Evolutionary conservation across 495 filamentous ascomycete genomes (phyloP), one percentile per base, ranked within the genome.

Genomic region (Bacidia rubella): DNA sequence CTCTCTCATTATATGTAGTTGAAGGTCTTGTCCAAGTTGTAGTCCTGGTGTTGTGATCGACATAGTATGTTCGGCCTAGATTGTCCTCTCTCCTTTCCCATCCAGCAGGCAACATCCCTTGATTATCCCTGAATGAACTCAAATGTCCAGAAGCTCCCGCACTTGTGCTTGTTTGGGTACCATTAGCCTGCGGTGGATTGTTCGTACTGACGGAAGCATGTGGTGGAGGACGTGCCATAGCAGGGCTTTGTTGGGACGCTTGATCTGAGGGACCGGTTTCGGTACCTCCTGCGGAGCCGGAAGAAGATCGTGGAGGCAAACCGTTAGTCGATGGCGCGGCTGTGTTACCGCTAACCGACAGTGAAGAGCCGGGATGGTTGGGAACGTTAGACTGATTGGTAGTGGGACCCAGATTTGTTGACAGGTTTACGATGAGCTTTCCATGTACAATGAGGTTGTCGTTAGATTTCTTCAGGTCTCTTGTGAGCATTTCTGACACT

Each of bases 51-150:
- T 98, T 98, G 66, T 98, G 92, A 65, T 98, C 92, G 27, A 98
- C 92, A 67, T 98, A 98, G 63, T 98, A 98, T n/a, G 90, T 97
- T 60, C 92, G 81, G 51, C 93, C 93, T 38, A 98, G 69, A 61
- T 97, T 89, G 67, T 98, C 92, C 63, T 97, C 92, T 40, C 92
- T 78, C 45, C 93, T 79, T 66, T 98, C 92, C 90, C 93, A 98
- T 32, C 92, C 92, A 47, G 85, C 81, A 20, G 92, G 92, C 56
- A 98, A 68, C 63, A 90, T 81, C 44, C 92, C 92, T 63, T 95
- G 89, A 29, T 82, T 79, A 64, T 98, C 92, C 70, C 95, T 90
- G 63, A 98, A 98, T 0, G 90, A 88, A 65, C 87, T 96, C 63
- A 92, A 77, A 47, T 81, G 82, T 54, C 77, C 66, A 47, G 71